These are phyloP conservation scores for Desmodesmus armatus DNA, from an alignment of 139 green algal genomes.

Conservation along the genomic window DNA sequence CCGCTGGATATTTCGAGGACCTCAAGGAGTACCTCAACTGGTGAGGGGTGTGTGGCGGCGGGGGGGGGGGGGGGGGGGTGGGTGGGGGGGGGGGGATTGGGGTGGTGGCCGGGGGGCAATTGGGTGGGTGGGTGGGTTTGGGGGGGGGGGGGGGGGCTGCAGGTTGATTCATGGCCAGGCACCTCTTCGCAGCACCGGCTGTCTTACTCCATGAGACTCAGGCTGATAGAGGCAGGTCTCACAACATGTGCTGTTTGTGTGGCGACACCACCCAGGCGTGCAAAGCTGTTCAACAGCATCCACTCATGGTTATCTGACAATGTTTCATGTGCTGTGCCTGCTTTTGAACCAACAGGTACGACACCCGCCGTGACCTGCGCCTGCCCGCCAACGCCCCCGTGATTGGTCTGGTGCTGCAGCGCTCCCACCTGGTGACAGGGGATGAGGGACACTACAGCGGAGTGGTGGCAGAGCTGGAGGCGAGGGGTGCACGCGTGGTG, in stretches of 20 bases:
- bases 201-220: no score
- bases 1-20: no score
- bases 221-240: no score
- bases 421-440: slow-evolving; percentile 97
- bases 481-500: slow-evolving; percentile 91
- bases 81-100: neutral
- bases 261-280: neutral
- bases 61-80: neutral
- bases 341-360: slow-evolving; percentile 71
- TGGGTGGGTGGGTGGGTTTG: neutral
- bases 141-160: neutral
- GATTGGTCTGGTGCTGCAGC: slow-evolving; percentile 97
- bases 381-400: slow-evolving; percentile 91
- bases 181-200: no score
- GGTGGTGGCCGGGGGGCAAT: neutral
- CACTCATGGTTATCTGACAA: neutral
- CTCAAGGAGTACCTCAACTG: slow-evolving; percentile 99
- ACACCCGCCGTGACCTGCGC: slow-evolving; percentile 93
- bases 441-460: slow-evolving; percentile 96
- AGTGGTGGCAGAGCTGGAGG: slow-evolving; percentile 95
- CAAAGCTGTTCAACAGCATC: neutral
- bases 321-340: neutral
- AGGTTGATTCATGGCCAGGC: neutral
- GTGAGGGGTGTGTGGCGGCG: no score
- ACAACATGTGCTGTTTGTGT: neutral